These are phyloP conservation scores for Xerocomellus amylosporus DNA, from an alignment of 768 basidiomycete genomes.

Conservation along the genomic window DNA sequence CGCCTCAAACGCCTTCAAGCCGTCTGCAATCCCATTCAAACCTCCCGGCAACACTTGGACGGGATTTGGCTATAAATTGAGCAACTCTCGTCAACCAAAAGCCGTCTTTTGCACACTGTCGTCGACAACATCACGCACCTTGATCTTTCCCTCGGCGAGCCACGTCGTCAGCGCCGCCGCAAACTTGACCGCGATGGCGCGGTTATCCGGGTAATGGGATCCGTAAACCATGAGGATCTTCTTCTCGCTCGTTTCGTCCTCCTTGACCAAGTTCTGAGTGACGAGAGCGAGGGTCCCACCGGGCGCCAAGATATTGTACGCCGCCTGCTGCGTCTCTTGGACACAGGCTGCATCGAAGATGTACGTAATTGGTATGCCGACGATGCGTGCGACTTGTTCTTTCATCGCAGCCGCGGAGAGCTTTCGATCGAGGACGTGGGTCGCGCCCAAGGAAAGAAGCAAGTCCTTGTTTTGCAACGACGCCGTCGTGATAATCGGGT, in stretches of 20 bases:
- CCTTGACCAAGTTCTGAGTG: not conserved
- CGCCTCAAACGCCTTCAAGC: constrained; percentile 30
- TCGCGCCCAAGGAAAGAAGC: constrained; percentile 36
- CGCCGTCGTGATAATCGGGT: constrained; percentile 37
- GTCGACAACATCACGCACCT: constrained; percentile 1
- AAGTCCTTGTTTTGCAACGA: constrained; percentile 30
- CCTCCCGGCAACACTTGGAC: constrained; percentile 40
- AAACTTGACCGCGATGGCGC: constrained; percentile 12
- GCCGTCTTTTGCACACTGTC: not conserved
- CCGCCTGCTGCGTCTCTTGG: constrained; percentile 31
- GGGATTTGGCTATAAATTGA: constrained; percentile 30
- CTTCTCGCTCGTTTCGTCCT: not conserved
- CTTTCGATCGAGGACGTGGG: constrained; percentile 33
- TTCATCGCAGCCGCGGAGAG: constrained; percentile 14
- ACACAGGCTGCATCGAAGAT: constrained; percentile 29
- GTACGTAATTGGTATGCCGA: not conserved
- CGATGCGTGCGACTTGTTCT: not conserved
- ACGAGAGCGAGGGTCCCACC: constrained; percentile 29
- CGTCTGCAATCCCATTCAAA: constrained; percentile 31
- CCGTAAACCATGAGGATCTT: constrained; percentile 9
- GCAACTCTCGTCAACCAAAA: not conserved
- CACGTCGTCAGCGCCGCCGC: constrained; percentile 13
- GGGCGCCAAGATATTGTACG: constrained; percentile 28
- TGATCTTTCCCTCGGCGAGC: constrained; percentile 21
- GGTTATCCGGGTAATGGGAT: not conserved